These are phyloP conservation scores for Pluteus cervinus DNA, from an alignment of 768 basidiomycete species.

Conservation along the genomic window DNA sequence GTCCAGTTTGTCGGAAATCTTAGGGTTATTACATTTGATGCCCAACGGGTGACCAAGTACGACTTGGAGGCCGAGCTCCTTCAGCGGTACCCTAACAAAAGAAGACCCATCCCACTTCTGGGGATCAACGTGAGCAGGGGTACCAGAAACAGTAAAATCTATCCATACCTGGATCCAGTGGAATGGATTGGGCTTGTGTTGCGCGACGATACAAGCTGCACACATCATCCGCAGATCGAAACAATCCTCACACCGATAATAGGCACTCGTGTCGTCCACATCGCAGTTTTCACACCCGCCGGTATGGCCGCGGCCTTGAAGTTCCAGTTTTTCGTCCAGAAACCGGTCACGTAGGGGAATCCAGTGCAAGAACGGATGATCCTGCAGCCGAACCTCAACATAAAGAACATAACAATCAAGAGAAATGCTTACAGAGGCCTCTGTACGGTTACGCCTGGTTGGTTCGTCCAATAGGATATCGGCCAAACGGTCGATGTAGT, in stretches of 20 bases:
- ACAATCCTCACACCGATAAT: slow-evolving; percentile 13
- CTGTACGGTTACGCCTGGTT: too few relatives aligned
- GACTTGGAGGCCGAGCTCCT: slow-evolving; percentile 12
- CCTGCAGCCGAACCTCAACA: neutral
- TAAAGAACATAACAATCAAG: neutral
- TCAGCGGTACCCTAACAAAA: slow-evolving; percentile 4
- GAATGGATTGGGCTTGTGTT: slow-evolving; percentile 9
- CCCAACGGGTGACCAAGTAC: slow-evolving; percentile 5
- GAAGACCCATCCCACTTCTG: slow-evolving; percentile 2
- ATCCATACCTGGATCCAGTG: slow-evolving; percentile 13
- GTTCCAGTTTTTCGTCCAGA: neutral
- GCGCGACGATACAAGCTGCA: slow-evolving; percentile 6
- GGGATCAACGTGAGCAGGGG: neutral
- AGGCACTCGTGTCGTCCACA: neutral
- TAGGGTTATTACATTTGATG: neutral
- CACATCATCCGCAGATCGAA: slow-evolving; percentile 3
- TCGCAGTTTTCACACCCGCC: neutral
- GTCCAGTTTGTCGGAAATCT: neutral
- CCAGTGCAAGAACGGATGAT: slow-evolving; percentile 1
- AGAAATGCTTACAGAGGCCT: too few relatives aligned
- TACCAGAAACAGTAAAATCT: neutral
- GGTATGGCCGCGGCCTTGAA: slow-evolving; percentile 1
- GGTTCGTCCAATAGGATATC: too few relatives aligned
- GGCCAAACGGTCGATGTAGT: too few relatives aligned
- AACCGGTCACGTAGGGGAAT: slow-evolving; percentile 1